These are phyloP conservation scores for Sinapis alba DNA, from an alignment of 441 rosid species.

Conservation along the genomic window DNA sequence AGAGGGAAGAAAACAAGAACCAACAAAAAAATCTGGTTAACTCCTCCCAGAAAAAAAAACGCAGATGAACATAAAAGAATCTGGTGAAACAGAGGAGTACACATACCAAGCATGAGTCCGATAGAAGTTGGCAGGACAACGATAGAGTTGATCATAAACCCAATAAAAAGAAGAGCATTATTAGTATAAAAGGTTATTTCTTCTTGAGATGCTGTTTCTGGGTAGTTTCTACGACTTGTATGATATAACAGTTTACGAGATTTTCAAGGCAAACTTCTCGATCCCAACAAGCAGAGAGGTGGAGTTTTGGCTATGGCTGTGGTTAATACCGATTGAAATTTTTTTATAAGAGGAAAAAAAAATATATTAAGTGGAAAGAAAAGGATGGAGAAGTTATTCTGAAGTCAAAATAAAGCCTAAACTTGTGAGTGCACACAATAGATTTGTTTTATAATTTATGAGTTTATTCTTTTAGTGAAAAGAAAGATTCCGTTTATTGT, in stretches of 20 bases:
- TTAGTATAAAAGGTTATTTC: not conserved
- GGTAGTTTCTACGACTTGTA: slow-evolving; percentile 30
- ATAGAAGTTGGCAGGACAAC: not conserved
- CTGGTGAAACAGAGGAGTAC: slow-evolving; percentile 12
- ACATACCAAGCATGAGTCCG: slow-evolving; percentile 20
- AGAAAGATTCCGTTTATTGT: slow-evolving; percentile 26
- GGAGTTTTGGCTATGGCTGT: slow-evolving; percentile 27
- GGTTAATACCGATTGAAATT: slow-evolving; percentile 9
- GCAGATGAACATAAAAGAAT: slow-evolving; percentile 2
- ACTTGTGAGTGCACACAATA: slow-evolving; percentile 35
- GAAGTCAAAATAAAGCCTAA: slow-evolving; percentile 42
- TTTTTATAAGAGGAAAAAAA: slow-evolving; percentile 3
- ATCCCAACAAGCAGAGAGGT: slow-evolving; percentile 33
- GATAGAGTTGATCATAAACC: not conserved
- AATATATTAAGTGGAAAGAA: not conserved
- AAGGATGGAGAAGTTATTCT: slow-evolving; percentile 29
- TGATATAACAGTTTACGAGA: slow-evolving; percentile 17
- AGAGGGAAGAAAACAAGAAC: slow-evolving; percentile 6
- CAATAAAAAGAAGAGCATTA: slow-evolving; percentile 20
- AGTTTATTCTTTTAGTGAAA: not conserved
- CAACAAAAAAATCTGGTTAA: slow-evolving; percentile 1
- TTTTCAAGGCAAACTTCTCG: slow-evolving; percentile 18
- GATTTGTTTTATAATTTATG: slow-evolving; percentile 1
- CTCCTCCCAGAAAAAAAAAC: not conserved
- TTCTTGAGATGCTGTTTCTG: slow-evolving; percentile 31